These are phyloP conservation scores for Scheffersomyces lignosus DNA, from an alignment of 805 yeast species.

Conservation along the genomic window DNA sequence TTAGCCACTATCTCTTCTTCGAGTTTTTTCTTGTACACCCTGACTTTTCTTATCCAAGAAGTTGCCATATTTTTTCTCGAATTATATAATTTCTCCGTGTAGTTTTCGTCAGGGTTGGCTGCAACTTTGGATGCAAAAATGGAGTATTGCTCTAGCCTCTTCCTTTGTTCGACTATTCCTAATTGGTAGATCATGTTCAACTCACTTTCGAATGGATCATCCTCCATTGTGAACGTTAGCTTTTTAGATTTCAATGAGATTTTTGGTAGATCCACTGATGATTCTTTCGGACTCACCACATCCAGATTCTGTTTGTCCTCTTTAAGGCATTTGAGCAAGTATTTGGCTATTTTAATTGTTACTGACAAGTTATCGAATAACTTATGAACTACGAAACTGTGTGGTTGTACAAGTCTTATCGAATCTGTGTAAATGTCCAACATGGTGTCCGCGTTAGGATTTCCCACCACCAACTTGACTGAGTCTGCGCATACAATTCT, in stretches of 20 bases:
- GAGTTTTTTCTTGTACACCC: conserved; percentile 40
- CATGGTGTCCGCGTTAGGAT: conserved; percentile 14
- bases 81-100: conserved; percentile 13
- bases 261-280: conserved; percentile 28
- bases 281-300: conserved; percentile 30
- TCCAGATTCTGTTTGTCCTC: conserved; percentile 13
- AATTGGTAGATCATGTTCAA: conserved; percentile 42
- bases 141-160: conserved; percentile 30
- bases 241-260: conserved; percentile 25
- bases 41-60: conserved; percentile 73
- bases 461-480: conserved; percentile 11
- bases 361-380: conserved; percentile 40
- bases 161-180: conserved; percentile 40
- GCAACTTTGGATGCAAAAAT: conserved; percentile 20
- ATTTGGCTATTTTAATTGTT: conserved; percentile 33
- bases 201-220: conserved; percentile 45
- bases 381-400: conserved; percentile 35
- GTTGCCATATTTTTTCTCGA: conserved; percentile 50
- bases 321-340: conserved; percentile 27
- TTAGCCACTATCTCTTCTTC: conserved; percentile 39
- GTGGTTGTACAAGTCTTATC: conserved; percentile 38
- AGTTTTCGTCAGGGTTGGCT: neutral
- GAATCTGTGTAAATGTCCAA: conserved; percentile 22
- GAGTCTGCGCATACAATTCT: conserved; percentile 43
- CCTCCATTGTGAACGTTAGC: conserved; percentile 39